phyloP scores from a whole-genome alignment of 257 asterid genomes.

The Scutellaria baicalensis region DNA sequence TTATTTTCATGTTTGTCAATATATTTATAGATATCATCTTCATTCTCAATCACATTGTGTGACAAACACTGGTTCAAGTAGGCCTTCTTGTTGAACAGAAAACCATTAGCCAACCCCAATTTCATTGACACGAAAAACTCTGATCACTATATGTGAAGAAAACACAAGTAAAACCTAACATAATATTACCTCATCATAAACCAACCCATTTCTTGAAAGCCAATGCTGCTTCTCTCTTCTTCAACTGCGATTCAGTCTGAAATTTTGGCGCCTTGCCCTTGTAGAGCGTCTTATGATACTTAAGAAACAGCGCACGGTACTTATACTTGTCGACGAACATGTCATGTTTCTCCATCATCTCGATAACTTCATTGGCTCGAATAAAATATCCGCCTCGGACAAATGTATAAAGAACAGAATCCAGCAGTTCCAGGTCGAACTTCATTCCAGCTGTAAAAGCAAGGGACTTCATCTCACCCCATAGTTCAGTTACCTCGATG shows the following conservation, averaged over 20 bases:
- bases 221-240: constrained; percentile 80
- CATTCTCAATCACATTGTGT: no score
- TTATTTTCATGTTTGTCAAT: no score
- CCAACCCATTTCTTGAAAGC: constrained; percentile 83
- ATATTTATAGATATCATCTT: no score
- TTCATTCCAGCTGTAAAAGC: constrained; percentile 54
- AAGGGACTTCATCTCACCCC: constrained; percentile 92
- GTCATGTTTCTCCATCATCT: constrained; percentile 63
- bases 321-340: constrained; percentile 88
- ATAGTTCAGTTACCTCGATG: constrained; percentile 75
- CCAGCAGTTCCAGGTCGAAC: constrained; percentile 82
- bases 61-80: no score
- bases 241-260: constrained; percentile 73
- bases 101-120: no score
- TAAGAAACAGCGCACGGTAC: constrained; percentile 65
- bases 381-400: constrained; percentile 85
- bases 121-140: no score
- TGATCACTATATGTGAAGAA: no score
- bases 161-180: no score
- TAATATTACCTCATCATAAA: constrained; percentile 22
- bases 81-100: no score
- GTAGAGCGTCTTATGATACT: constrained; percentile 69
- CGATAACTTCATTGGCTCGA: constrained; percentile 79
- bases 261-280: constrained; percentile 77
- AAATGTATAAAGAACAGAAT: constrained; percentile 76